Conservation (phyloP, 2,329 filamentous ascomycete species). For the Aspergillus vadensis region DNA sequence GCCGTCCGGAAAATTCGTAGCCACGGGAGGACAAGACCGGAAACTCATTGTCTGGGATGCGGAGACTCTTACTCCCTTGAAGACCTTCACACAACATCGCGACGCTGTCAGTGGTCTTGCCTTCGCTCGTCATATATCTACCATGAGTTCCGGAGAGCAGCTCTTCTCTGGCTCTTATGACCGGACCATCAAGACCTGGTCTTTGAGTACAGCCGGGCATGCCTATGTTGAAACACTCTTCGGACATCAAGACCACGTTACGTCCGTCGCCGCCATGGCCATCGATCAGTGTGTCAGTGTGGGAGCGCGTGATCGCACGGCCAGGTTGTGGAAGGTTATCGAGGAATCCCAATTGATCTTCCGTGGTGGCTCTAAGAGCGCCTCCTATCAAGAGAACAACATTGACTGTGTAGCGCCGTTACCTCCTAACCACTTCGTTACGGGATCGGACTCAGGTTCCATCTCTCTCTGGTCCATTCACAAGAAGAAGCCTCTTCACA, state of each 20-base stretch:
- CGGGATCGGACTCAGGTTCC: conserved; percentile 86
- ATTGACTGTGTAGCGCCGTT: conserved; percentile 92
- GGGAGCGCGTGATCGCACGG: conserved; percentile 86
- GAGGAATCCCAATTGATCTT: conserved; percentile 97
- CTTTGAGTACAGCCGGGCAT: conserved; percentile 72
- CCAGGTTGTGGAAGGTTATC: conserved; percentile 90
- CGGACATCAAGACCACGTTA: conserved; percentile 88
- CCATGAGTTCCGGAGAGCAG: conserved; percentile 66
- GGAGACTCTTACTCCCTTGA: conserved; percentile 72
- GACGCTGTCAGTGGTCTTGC: conserved; percentile 82
- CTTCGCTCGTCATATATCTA: conserved; percentile 74
- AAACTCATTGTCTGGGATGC: conserved; percentile 88
- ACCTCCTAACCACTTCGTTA: conserved; percentile 88
- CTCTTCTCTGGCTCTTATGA: conserved; percentile 89
- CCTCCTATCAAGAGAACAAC: conserved; percentile 70
- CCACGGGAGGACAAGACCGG: conserved; percentile 82
- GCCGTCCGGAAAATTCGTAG: conserved; percentile 85
- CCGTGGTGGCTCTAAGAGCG: conserved; percentile 66
- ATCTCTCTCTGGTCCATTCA: conserved; percentile 84
- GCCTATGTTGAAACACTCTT: conserved; percentile 96
- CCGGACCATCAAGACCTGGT: conserved; percentile 94
- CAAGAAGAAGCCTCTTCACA: conserved; percentile 92
- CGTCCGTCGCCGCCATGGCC: conserved; percentile 78
- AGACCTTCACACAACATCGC: conserved; percentile 87
- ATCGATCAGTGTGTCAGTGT: conserved; percentile 90